These are phyloP conservation scores for Acacia confusa DNA, from an alignment of 306 rosid genomes.

Conservation along the genomic window DNA sequence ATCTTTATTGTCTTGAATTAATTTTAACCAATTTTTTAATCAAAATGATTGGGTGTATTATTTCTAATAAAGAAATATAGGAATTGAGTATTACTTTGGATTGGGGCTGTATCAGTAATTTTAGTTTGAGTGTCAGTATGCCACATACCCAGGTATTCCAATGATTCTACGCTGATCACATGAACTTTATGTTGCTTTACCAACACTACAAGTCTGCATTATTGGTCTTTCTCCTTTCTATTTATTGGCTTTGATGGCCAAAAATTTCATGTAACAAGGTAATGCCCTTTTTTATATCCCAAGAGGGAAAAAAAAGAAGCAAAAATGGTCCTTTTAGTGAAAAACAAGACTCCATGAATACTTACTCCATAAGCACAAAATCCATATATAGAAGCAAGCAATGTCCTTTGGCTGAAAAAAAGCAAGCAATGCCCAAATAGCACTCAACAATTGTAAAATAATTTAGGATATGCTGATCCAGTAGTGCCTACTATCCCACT, in stretches of 20 bases:
- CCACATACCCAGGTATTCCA: not conserved
- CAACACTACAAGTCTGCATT: constrained; percentile 15
- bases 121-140: not conserved
- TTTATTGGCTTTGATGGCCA: constrained; percentile 9
- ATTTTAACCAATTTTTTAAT: too few species aligned
- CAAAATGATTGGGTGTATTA: too few species aligned
- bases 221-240: not conserved
- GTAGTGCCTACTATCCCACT: not conserved
- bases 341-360: constrained; percentile 13
- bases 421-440: constrained; percentile 30
- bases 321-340: constrained; percentile 1
- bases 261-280: constrained; percentile 27
- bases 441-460: constrained; percentile 28
- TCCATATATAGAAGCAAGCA: not conserved
- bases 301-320: too few species aligned
- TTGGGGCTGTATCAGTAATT: not conserved
- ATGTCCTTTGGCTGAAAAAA: constrained; percentile 33
- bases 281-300: not conserved
- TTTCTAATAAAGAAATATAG: too few species aligned
- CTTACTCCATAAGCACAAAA: constrained; percentile 19
- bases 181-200: constrained; percentile 15
- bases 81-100: not conserved
- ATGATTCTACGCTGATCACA: not conserved
- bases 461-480: constrained; percentile 1
- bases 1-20: too few species aligned